Base-by-base conservation (phyloP, 768 basidiomycete genomes). In the Cystobasidium ongulense region DNA sequence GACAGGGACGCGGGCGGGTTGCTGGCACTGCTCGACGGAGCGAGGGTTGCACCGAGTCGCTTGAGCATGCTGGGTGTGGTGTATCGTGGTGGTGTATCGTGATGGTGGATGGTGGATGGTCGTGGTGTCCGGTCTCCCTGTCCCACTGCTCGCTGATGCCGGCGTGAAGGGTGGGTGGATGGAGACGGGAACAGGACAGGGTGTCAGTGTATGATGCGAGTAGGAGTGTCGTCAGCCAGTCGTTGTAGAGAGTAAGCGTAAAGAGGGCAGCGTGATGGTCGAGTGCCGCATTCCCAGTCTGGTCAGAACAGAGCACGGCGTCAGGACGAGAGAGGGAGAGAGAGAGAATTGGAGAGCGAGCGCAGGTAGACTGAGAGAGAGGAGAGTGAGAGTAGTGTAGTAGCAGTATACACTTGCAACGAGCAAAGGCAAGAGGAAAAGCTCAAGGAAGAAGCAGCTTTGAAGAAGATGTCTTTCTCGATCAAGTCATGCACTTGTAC, bases 61-160 rank as follows among this genome's bases (percentile, higher is more conserved):
- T 64, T 64, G 63, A 64, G 41, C 63, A 64, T 64, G 25, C 57
- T 59, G 53, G 53, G 57, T 59, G 2, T 27, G 29, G 57, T 27
- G 13, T 59, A 35, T 29, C n/a, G 27, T 59, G 17, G 15, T 4
- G 2, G 57, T 59, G 8, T 4, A 31, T 59, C 5, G 17, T 59
- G 11, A 59, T 59, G 33, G 46, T 50, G 46, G n/a, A 17, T 21
- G 46, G 46, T 50, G 46, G 5, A 50, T 50, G 18, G 46, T n/a
- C n/a, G n/a, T n/a, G n/a, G n/a, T n/a, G n/a, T n/a, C n/a, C n/a
- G n/a, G n/a, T n/a, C n/a, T n/a, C n/a, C n/a, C n/a, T n/a, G n/a
- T n/a, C n/a, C n/a, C n/a, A n/a, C n/a, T n/a, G n/a, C n/a, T n/a
- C n/a, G n/a, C n/a, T n/a, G n/a, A n/a, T n/a, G n/a, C n/a, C n/a